Percentiles rank a stretch among this genome's conserved stretches.
These are phyloP conservation scores for Pisolithus albus DNA, from an alignment of 768 basidiomycete genomes.

Conservation along the genomic window DNA sequence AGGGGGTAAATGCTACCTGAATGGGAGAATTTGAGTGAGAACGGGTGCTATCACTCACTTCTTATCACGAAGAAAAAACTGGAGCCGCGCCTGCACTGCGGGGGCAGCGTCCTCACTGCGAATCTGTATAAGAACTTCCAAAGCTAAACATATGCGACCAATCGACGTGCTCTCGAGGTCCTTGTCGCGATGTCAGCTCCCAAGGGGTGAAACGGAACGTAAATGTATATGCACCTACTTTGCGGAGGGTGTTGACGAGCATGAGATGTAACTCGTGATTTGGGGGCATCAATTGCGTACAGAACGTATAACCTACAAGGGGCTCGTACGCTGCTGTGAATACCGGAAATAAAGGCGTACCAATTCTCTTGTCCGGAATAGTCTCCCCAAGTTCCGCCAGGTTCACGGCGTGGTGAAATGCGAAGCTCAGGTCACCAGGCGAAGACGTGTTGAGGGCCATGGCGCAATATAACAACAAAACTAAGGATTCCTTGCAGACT, in stretches of 20 bases:
- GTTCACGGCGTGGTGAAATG: conserved; percentile 68
- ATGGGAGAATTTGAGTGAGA: not conserved
- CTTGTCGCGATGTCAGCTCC: conserved; percentile 31
- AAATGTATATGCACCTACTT: conserved; percentile 37
- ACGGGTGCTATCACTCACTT: conserved; percentile 56
- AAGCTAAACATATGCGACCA: conserved; percentile 60
- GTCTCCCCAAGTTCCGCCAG: conserved; percentile 63
- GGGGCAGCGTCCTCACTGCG: conserved; percentile 67
- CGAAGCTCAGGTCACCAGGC: conserved; percentile 54
- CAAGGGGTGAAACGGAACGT: not conserved
- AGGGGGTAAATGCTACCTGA: conserved; percentile 4
- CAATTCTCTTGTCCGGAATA: conserved; percentile 61
- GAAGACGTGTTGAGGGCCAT: conserved; percentile 40
- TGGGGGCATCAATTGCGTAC: conserved; percentile 61
- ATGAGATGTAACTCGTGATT: conserved; percentile 70
- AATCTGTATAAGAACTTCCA: conserved; percentile 58
- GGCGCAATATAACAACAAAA: conserved; percentile 66
- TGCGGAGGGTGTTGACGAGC: conserved; percentile 81
- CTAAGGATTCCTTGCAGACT: conserved; percentile 56
- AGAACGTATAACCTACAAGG: conserved; percentile 67
- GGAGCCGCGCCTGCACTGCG: conserved; percentile 61
- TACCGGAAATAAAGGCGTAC: conserved; percentile 27
- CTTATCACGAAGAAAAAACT: conserved; percentile 60
- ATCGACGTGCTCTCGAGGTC: conserved; percentile 59
- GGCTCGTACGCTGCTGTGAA: not conserved